Percentiles rank a stretch among this genome's conserved stretches.
Conservation (phyloP, 2,329 filamentous ascomycete species). For the Thielaviopsis punctulata region DNA sequence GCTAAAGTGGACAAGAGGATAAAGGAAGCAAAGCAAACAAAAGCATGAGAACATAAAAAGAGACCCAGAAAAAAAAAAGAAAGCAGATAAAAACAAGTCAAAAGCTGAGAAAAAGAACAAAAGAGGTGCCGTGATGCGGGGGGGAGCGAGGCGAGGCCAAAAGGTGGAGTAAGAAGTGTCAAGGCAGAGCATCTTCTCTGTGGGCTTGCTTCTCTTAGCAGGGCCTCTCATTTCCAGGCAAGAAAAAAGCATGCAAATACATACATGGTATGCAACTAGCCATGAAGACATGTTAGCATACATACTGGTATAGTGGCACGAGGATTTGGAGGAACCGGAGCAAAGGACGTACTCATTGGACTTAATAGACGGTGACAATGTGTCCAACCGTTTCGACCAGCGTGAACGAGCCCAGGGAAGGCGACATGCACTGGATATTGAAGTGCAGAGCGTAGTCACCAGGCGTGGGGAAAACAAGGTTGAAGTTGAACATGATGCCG, state of each 20-base stretch:
- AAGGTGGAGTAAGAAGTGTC: no score
- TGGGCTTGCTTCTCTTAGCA: no score
- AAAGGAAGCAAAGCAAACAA: not conserved
- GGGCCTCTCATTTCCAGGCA: no score
- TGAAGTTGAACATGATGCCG: not conserved
- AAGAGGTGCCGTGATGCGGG: no score
- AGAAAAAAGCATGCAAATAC: no score
- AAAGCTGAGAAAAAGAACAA: no score
- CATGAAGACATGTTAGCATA: no score
- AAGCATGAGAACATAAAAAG: no score
- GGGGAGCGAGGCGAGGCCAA: no score
- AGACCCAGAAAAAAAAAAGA: no score
- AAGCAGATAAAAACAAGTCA: not conserved
- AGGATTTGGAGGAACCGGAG: not conserved
- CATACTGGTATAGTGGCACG: not conserved
- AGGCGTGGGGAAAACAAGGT: not conserved
- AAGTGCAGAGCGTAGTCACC: not conserved
- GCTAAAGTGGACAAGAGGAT: not conserved
- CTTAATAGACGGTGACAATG: not conserved
- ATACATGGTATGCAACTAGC: no score
- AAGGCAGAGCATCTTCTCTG: no score
- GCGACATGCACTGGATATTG: not conserved
- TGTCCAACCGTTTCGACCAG: not conserved
- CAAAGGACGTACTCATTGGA: not conserved
- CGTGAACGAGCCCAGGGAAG: not conserved